A percentile compares a stretch with the other conserved stretches of the same genome.
Conservation (phyloP, 352 stramenopile species). For the Phytophthora macrochlamydospora region DNA sequence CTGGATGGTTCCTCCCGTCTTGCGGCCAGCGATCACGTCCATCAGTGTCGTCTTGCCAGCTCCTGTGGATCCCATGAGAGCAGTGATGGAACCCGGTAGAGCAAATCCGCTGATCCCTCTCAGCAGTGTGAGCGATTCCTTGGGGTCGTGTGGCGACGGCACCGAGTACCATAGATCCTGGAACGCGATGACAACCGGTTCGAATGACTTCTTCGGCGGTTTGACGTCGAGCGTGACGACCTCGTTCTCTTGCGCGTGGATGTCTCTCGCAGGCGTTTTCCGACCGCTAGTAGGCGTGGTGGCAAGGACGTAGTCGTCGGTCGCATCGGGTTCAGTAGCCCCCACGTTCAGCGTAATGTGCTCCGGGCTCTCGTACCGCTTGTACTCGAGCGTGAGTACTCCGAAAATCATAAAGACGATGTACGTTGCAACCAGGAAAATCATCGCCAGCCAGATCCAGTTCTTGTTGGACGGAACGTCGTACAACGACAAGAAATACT, state of each 20-base stretch:
- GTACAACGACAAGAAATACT: background rate
- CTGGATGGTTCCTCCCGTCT: constrained; percentile 64
- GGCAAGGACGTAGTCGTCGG: constrained; percentile 10
- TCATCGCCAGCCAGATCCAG: background rate
- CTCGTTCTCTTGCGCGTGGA: background rate
- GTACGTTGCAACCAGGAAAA: background rate
- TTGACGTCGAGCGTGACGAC: background rate
- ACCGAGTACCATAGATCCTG: constrained; percentile 28
- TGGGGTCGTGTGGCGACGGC: constrained; percentile 17
- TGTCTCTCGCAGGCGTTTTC: background rate
- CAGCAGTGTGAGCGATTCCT: constrained; percentile 64
- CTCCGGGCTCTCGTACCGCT: background rate
- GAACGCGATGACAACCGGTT: constrained; percentile 25
- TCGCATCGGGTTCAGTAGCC: background rate
- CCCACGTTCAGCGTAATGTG: background rate
- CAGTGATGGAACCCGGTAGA: constrained; percentile 39
- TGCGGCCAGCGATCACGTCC: constrained; percentile 90
- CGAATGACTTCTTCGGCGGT: constrained; percentile 3
- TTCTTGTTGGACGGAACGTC: background rate
- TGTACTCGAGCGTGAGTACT: background rate
- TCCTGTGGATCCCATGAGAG: constrained; percentile 53
- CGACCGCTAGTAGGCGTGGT: constrained; percentile 2
- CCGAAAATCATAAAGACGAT: background rate
- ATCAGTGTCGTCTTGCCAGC: constrained; percentile 90
- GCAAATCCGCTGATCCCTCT: constrained; percentile 34